These are phyloP conservation scores for Rhizopogon rudus DNA, from an alignment of 768 basidiomycete species.

Conservation along the genomic window DNA sequence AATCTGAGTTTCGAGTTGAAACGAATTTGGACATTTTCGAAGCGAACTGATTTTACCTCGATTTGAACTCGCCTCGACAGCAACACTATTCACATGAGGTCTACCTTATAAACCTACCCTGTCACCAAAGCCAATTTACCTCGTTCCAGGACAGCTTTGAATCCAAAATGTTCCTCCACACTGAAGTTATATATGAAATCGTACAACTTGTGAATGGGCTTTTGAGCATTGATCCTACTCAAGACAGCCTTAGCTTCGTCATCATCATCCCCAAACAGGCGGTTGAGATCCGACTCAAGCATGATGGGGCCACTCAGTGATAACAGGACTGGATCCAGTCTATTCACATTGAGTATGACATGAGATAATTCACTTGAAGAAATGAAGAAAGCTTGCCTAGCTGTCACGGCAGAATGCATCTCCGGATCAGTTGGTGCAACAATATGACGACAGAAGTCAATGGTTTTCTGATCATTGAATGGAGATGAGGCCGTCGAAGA, in stretches of 20 bases:
- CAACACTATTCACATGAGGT: too few species aligned
- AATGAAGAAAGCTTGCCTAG: neutral
- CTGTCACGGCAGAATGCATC: slow-evolving; percentile 6
- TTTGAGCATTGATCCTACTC: slow-evolving; percentile 9
- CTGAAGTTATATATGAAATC: slow-evolving; percentile 8
- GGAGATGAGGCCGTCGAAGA: neutral
- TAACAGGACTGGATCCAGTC: slow-evolving; percentile 5
- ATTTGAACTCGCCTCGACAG: too few species aligned
- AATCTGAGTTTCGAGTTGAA: too few species aligned
- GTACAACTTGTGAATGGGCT: too few species aligned
- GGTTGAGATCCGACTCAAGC: slow-evolving; percentile 8
- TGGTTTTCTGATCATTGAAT: slow-evolving; percentile 10
- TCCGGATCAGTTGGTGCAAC: slow-evolving; percentile 15
- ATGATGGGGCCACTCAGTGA: slow-evolving; percentile 6
- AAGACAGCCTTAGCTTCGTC: slow-evolving; percentile 10
- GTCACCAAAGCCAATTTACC: neutral
- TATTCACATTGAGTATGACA: neutral
- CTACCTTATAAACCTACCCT: neutral
- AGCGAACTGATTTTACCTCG: too few species aligned
- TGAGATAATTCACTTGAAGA: neutral
- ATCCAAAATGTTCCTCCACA: slow-evolving; percentile 11
- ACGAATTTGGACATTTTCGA: too few species aligned
- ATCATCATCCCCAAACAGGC: slow-evolving; percentile 12
- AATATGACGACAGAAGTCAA: slow-evolving; percentile 13
- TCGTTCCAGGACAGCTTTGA: slow-evolving; percentile 3